Conservation (phyloP, 805 yeast species). For the Brettanomyces bruxellensis region DNA sequence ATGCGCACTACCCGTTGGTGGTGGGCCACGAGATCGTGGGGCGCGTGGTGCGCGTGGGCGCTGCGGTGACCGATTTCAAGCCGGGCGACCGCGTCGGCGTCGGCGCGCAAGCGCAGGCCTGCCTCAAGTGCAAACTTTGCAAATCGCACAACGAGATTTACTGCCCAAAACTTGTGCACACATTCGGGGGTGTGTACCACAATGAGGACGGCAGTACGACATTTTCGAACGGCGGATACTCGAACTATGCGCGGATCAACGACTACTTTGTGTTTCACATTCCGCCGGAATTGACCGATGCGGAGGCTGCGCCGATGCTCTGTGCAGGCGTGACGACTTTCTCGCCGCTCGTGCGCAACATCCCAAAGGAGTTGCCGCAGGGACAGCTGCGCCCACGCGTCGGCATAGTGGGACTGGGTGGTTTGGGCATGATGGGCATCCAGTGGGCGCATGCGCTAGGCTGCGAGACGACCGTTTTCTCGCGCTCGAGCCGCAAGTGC, state of each 20-base stretch:
- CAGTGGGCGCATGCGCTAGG: conserved; percentile 55
- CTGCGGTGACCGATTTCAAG: conserved; percentile 39
- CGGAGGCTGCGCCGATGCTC: conserved; percentile 59
- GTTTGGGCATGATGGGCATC: conserved; percentile 58
- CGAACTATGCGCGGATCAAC: conserved; percentile 56
- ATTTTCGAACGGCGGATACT: conserved; percentile 55
- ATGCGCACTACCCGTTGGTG: conserved; percentile 23
- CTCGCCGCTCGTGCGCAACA: conserved; percentile 51
- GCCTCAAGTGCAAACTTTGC: conserved; percentile 55
- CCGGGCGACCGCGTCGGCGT: conserved; percentile 74
- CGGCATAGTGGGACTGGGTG: conserved; percentile 59
- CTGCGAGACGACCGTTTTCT: conserved; percentile 51
- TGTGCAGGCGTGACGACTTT: conserved; percentile 74
- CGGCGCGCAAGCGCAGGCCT: conserved; percentile 61
- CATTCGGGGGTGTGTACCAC: conserved; percentile 25
- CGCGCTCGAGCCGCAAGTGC: conserved; percentile 41
- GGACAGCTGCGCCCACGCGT: conserved; percentile 32
- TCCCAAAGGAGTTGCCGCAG: conserved; percentile 19
- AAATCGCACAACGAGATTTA: conserved; percentile 37
- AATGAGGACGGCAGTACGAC: conserved; percentile 19
- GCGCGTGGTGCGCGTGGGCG: conserved; percentile 48
- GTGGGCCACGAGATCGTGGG: conserved; percentile 65
- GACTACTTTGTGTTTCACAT: conserved; percentile 56
- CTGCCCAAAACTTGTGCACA: conserved; percentile 27
- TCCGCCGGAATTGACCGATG: conserved; percentile 45